phyloP scores from a whole-genome alignment of 805 yeast species.

The Candida yuanshanica region DNA sequence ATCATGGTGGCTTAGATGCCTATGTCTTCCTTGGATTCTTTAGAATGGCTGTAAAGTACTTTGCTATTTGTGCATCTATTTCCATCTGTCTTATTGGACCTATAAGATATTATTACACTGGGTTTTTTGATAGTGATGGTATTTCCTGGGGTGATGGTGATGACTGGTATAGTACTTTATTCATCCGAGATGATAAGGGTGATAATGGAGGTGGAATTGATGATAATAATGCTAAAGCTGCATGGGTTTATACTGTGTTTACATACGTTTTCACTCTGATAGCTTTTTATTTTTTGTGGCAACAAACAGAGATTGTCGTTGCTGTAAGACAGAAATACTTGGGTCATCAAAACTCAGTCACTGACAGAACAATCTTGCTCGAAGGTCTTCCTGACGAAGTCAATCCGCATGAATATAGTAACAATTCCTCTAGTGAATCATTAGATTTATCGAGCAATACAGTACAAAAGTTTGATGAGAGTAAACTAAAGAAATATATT shows the following conservation, averaged over 20 bases:
- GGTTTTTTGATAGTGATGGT: constrained; percentile 60
- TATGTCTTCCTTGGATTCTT: constrained; percentile 88
- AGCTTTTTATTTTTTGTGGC: constrained; percentile 52
- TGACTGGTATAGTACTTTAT: neutral
- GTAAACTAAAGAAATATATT: constrained; percentile 65
- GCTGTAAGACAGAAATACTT: constrained; percentile 71
- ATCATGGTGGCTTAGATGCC: constrained; percentile 92
- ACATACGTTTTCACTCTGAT: constrained; percentile 79
- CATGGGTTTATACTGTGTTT: constrained; percentile 82
- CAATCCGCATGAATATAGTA: constrained; percentile 18
- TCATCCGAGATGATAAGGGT: neutral
- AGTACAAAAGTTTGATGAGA: constrained; percentile 45
- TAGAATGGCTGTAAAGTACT: constrained; percentile 73
- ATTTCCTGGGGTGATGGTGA: constrained; percentile 1
- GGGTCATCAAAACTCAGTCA: constrained; percentile 81
- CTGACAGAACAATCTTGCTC: constrained; percentile 84
- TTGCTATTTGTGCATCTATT: constrained; percentile 58
- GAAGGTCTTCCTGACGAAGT: constrained; percentile 85
- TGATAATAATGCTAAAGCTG: constrained; percentile 12
- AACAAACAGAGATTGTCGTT: constrained; percentile 71
- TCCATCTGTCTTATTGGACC: constrained; percentile 80
- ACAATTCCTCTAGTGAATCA: constrained; percentile 10
- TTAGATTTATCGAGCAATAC: neutral
- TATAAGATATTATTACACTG: constrained; percentile 75
- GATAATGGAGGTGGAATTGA: constrained; percentile 3